Conservation (phyloP, 2,329 filamentous ascomycete genomes). For the Colletotrichum sojae region DNA sequence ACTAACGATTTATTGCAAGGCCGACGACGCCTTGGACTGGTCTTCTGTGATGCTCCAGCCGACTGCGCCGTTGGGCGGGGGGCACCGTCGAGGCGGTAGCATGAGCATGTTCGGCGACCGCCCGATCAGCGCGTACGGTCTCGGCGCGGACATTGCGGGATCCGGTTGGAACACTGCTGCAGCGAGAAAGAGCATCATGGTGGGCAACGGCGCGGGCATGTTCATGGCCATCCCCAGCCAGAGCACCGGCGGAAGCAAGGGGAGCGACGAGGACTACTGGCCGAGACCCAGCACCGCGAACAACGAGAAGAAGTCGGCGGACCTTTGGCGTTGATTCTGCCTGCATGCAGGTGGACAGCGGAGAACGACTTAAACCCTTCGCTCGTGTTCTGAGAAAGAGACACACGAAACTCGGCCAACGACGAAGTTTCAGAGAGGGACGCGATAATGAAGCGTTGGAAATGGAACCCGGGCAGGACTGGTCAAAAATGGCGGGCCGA, state of each 20-base stretch:
- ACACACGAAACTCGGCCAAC: background rate
- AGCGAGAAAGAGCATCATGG: conserved; percentile 67
- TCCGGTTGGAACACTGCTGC: conserved; percentile 66
- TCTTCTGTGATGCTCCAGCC: conserved; percentile 67
- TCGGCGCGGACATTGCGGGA: conserved; percentile 65
- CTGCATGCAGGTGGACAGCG: background rate
- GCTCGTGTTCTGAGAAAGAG: background rate
- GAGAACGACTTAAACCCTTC: background rate
- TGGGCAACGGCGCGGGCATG: conserved; percentile 65
- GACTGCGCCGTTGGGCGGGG: conserved; percentile 43
- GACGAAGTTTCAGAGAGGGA: conserved; percentile 6
- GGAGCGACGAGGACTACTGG: conserved; percentile 53
- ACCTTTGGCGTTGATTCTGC: conserved; percentile 34
- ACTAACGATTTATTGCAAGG: conserved; percentile 73
- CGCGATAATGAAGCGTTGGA: conserved; percentile 11
- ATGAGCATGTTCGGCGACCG: conserved; percentile 49
- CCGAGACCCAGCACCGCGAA: conserved; percentile 39
- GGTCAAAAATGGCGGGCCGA: conserved; percentile 11
- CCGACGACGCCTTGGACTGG: conserved; percentile 71
- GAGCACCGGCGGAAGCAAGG: conserved; percentile 40
- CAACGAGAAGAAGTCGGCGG: conserved; percentile 37
- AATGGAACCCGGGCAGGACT: background rate
- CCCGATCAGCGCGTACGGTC: conserved; percentile 70
- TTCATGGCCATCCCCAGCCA: conserved; percentile 67
- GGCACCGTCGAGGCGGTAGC: conserved; percentile 35